Conservation (phyloP, 805 yeast genomes). For the Clavispora carvajalis region DNA sequence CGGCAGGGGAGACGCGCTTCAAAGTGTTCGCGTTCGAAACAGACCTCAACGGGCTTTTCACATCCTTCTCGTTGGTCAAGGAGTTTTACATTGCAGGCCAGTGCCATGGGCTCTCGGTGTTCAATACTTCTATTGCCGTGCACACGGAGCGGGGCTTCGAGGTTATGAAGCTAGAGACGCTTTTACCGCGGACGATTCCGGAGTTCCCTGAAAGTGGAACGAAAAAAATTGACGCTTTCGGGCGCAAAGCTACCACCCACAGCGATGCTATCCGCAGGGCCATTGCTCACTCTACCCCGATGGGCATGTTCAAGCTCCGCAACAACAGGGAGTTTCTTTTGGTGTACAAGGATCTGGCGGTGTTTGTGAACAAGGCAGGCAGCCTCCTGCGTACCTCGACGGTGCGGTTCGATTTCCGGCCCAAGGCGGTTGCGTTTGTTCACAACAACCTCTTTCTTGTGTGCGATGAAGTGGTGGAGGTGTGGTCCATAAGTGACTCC, state of each 20-base stretch:
- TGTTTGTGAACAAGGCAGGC: conserved; percentile 58
- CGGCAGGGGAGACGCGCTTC: conserved; percentile 42
- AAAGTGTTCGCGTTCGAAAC: conserved; percentile 53
- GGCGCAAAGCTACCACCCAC: conserved; percentile 18
- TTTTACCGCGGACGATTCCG: conserved; percentile 56
- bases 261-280: conserved; percentile 37
- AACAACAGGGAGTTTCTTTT: conserved; percentile 51
- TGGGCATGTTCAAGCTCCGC: conserved; percentile 59
- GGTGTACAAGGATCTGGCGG: conserved; percentile 67
- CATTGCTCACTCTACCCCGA: conserved; percentile 42
- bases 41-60: conserved; percentile 48
- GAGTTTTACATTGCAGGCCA: conserved; percentile 51
- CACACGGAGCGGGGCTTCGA: conserved; percentile 67
- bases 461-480: conserved; percentile 64
- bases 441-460: conserved; percentile 38
- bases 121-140: conserved; percentile 61
- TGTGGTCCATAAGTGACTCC: conserved; percentile 52
- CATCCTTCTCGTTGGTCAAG: conserved; percentile 34
- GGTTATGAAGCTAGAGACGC: conserved; percentile 53
- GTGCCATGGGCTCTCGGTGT: conserved; percentile 54
- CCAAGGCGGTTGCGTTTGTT: conserved; percentile 29
- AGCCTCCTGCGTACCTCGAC: conserved; percentile 41
- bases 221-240: conserved; percentile 27
- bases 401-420: conserved; percentile 40
- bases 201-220: conserved; percentile 29